Evolutionary conservation across 371 early-diverging fungal genomes (phyloP), one percentile per base, ranked within the genome.

Genomic region (Apophysomyces elegans): DNA sequence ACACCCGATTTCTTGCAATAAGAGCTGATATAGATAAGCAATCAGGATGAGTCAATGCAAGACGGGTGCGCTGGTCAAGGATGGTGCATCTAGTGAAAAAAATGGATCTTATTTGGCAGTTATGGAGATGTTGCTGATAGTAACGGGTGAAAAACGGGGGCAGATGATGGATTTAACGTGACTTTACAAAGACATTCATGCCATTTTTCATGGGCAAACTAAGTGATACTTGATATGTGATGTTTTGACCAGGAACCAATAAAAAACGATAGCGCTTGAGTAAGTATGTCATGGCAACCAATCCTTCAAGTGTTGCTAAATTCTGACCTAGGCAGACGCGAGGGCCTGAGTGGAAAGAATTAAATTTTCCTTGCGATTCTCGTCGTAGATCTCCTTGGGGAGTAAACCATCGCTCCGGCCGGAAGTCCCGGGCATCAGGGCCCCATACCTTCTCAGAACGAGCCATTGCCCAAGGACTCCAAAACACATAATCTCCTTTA

Each of bases 291-390:
- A 77, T 75, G 14, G 76, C 67, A 5, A 78, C 76, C 56, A 84
- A 44, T 0, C 77, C 75, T 64, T 84, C 81, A 8, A 84, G 64
- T 0, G 79, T 81, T 1, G 84, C 84, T 36, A 84, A 74, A 1
- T 78, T 74, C 45, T 76, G 76, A 32, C 69, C 89, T 26, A 91
- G 71, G 63, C 91, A 92, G 16, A 88, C 80, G 32, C 92, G 80
- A 1, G 92, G 91, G 0, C 92, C 91, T 8, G 87, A 88, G 61
- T 90, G 87, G 72, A 90, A 89, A 6, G 78, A 78, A 6, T 77
- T 76, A 77, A 78, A 83, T 62, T 78, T 66, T 8, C 80, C 80
- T 65, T 76, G 77, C 14, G 73, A 69, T 50, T 78, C 75, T 36
- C 78, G 74, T 7, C 65, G 47, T 11, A 78, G 63, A 58, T 79